Percentiles rank a stretch among this genome's conserved stretches.
Conservation (phyloP, 805 yeast genomes). For the Nakazawaea holstii region DNA sequence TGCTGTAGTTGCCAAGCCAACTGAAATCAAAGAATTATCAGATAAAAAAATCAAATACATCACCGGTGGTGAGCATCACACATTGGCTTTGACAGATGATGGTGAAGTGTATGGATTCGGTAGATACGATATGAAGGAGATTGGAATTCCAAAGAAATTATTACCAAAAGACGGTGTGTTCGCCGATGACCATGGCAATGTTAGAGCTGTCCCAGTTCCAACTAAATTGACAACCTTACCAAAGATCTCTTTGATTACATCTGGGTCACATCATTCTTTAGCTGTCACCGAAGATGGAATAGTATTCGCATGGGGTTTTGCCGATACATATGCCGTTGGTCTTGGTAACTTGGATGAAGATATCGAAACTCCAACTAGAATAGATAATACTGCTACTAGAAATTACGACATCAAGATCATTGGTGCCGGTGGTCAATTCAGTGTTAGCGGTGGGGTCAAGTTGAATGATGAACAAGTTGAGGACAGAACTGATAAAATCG, state of each 20-base stretch:
- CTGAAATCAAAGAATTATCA: constrained; percentile 59
- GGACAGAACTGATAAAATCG: constrained; percentile 45
- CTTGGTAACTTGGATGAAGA: constrained; percentile 83
- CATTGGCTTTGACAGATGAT: constrained; percentile 63
- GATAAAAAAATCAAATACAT: constrained; percentile 54
- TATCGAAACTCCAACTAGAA: constrained; percentile 81
- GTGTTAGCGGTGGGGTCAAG: constrained; percentile 78
- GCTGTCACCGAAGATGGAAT: constrained; percentile 83
- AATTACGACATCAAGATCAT: constrained; percentile 62
- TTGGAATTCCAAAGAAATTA: constrained; percentile 66
- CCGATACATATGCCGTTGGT: constrained; percentile 95
- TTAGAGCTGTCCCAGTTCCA: constrained; percentile 84
- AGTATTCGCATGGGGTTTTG: constrained; percentile 96
- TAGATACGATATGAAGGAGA: constrained; percentile 87
- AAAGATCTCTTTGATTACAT: constrained; percentile 53
- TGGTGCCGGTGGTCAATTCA: constrained; percentile 97
- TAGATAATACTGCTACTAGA: constrained; percentile 90
- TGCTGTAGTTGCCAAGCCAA: constrained; percentile 72
- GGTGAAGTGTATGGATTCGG: constrained; percentile 87
- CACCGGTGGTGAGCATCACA: constrained; percentile 94
- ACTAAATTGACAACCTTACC: constrained; percentile 60
- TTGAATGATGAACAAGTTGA: constrained; percentile 50
- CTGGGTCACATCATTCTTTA: constrained; percentile 90
- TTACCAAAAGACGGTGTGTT: constrained; percentile 67
- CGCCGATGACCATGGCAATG: constrained; percentile 71